phyloP scores from a whole-genome alignment of 1,139 yeast species.

The Taphrina populina region DNA sequence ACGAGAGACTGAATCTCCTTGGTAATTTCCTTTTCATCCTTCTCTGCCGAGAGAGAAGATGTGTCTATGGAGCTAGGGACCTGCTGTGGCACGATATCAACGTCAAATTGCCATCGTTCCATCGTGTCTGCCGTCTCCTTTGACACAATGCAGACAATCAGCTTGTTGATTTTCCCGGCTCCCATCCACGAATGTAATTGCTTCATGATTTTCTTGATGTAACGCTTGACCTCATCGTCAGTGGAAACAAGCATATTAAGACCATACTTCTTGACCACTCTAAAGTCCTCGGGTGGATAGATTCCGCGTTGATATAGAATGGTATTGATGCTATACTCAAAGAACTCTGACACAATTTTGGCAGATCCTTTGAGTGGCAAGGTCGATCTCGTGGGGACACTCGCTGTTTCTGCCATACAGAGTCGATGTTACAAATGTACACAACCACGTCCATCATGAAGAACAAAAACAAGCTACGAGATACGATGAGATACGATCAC shows the following conservation, averaged over 20 bases:
- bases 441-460: no score
- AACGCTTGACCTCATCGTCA: constrained; percentile 73
- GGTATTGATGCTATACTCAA: constrained; percentile 73
- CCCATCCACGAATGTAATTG: constrained; percentile 82
- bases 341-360: constrained; percentile 75
- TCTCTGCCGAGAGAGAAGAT: constrained; percentile 34
- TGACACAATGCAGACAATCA: constrained; percentile 70
- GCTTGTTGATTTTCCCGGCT: constrained; percentile 64
- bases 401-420: no score
- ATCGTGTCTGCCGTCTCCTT: constrained; percentile 66
- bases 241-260: constrained; percentile 68
- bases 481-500: no score
- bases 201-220: constrained; percentile 65
- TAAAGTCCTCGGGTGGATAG: constrained; percentile 85
- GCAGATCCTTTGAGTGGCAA: constrained; percentile 76
- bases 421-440: no score
- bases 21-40: constrained; percentile 51
- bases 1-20: constrained; percentile 79
- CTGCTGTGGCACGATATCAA: constrained; percentile 48
- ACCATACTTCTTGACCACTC: constrained; percentile 75
- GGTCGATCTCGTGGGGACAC: constrained; percentile 51
- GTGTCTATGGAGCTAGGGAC: not conserved
- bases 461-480: no score
- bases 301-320: constrained; percentile 87
- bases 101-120: constrained; percentile 84